Base-by-base conservation (phyloP, 208 protist species). In the Wallacemonas sp. region DNA sequence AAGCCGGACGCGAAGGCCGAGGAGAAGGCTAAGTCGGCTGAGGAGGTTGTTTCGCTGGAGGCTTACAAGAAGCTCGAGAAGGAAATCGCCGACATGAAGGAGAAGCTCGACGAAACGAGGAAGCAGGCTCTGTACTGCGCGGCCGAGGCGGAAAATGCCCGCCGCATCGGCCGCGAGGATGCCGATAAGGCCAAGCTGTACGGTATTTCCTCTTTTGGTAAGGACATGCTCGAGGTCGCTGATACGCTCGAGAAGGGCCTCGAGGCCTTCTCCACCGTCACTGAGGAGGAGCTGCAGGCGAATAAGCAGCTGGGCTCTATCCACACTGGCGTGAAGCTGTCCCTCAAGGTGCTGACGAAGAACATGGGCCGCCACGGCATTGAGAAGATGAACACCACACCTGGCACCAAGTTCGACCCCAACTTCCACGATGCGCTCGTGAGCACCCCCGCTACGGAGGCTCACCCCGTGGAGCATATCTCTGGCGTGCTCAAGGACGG, bases 171-270 rank as follows among this genome's bases (percentile, higher is more conserved):
- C 44, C 85, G 83, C 62, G 89, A 96, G 38, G 94, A 98, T 59
- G 87, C 93, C 23, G 84, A 94, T 28, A 97, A 97, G 66, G 87
- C 92, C 1, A 93, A 91, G 52, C 69, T 89, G 11, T 98, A 91
- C 65, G 90, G 89, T 31, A 86, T 98, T 23, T 84, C 78, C 36
- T 86, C 78, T 8, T 98, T 98, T 69, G 89, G 88, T 1, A 96
- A 97, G 74, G 87, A 96, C 62, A 92, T 98, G 77, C 70, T 98
- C 14, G 92, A 98, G 52, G 91, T 98, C 36, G 86, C 85, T 12
- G 94, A 98, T 65, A 97, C 84, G 41, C 86, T 98, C n/a, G 88
- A 97, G 39, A 90, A 91, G 50, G 94, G 85, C 1, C 54, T 97
- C 29, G 89, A 95, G 45, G 62, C 80, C 22, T 92, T 96, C 46